Evolutionary conservation across 2,329 filamentous ascomycete species (phyloP).

Genomic region (Alternaria incomplexa): DNA sequence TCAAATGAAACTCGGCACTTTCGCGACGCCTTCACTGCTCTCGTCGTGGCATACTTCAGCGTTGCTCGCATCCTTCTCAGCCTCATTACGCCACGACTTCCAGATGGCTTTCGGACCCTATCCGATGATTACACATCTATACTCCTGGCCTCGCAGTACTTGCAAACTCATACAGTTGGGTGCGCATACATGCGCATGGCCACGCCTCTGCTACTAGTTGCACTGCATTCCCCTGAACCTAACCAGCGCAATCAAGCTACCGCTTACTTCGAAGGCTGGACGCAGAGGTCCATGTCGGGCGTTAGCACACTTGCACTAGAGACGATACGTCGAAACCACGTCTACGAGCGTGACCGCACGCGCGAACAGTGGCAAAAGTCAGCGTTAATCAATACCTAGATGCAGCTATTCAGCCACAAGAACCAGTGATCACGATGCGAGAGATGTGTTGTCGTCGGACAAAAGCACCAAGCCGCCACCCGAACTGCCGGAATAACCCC

Average conservation of each 20-base stretch:
- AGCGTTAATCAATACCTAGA: not conserved
- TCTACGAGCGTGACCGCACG: not conserved
- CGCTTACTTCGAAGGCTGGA: conserved; percentile 29
- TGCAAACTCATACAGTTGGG: conserved; percentile 27
- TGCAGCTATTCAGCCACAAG: not conserved
- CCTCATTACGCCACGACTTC: conserved; percentile 14
- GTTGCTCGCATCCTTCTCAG: conserved; percentile 26
- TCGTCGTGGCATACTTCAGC: conserved; percentile 31
- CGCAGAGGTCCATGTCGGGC: conserved; percentile 29
- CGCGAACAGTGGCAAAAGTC: not conserved
- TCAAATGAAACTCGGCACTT: conserved; percentile 11
- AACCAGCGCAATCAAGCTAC: conserved; percentile 23
- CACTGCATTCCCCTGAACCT: conserved; percentile 24
- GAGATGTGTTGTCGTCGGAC: not conserved
- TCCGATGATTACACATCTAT: conserved; percentile 25
- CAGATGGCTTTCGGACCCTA: conserved; percentile 9
- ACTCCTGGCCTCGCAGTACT: conserved; percentile 26
- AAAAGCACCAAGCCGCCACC: not conserved
- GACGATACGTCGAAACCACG: conserved; percentile 14
- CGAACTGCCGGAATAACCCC: not conserved
- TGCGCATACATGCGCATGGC: conserved; percentile 43
- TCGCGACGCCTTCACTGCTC: conserved; percentile 33
- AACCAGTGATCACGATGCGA: not conserved
- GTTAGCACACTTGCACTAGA: conserved; percentile 36
- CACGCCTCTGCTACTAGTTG: conserved; percentile 36